Evolutionary conservation across 169 alveolate species (phyloP).

Genomic region (Plasmodium vivax): DNA sequence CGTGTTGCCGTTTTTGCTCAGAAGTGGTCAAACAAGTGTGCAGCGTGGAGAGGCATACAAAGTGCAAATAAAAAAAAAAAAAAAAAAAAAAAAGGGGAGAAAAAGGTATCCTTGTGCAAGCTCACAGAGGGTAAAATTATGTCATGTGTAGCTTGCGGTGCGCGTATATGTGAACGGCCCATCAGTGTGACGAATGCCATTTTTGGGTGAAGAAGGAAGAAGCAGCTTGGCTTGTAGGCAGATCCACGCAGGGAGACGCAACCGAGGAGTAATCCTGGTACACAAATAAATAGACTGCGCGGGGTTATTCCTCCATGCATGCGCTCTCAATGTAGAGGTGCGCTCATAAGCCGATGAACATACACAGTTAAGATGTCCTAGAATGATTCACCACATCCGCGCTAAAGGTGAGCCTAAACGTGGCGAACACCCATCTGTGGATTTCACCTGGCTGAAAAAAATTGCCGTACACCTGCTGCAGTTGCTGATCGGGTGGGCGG

Average conservation of each 20-base stretch:
- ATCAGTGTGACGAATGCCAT: neutral
- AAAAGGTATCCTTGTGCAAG: neutral
- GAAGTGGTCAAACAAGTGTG: neutral
- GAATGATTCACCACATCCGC: neutral
- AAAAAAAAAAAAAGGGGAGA: neutral
- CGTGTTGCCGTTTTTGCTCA: neutral
- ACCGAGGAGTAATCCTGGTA: neutral
- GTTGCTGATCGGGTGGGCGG: neutral
- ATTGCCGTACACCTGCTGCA: neutral
- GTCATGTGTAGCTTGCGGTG: neutral
- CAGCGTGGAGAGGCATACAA: neutral
- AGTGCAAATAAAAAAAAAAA: neutral
- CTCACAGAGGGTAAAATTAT: neutral
- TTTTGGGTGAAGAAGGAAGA: neutral
- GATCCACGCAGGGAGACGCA: neutral
- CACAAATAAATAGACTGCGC: neutral
- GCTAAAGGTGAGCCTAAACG: neutral
- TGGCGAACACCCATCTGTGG: neutral
- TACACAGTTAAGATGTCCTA: neutral
- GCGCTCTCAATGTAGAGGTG: neutral
- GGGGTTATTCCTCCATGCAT: neutral
- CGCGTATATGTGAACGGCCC: neutral
- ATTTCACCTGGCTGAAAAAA: neutral
- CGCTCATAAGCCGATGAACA: neutral
- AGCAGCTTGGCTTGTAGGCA: neutral